Conservation (phyloP, 345 rosid species). For the Eucalyptus grandis region DNA sequence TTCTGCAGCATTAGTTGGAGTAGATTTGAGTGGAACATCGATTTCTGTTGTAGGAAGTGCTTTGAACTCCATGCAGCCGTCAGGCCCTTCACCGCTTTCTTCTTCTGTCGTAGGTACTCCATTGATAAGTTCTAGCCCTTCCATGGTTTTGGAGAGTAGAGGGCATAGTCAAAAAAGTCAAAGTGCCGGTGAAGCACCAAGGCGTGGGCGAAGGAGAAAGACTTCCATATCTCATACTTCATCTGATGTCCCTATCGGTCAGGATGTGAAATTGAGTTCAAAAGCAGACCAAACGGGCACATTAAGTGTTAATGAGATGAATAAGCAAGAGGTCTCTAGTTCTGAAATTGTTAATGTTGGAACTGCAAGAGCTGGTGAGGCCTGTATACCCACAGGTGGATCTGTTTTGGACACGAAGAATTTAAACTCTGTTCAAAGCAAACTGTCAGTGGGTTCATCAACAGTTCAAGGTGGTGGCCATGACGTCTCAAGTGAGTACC, state of each 20-base stretch:
- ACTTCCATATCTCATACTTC: conserved; percentile 9
- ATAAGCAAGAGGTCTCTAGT: neutral
- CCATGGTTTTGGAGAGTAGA: conserved; percentile 10
- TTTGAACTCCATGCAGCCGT: conserved; percentile 8
- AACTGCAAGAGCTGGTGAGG: neutral
- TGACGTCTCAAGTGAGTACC: neutral
- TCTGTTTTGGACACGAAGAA: neutral
- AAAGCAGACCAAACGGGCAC: neutral
- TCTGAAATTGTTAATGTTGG: neutral
- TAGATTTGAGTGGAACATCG: neutral
- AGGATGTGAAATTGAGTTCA: neutral
- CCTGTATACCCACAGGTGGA: neutral
- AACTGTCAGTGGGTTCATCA: neutral
- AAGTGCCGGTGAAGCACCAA: conserved; percentile 15
- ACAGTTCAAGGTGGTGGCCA: neutral
- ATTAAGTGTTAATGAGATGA: neutral
- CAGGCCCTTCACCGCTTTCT: neutral
- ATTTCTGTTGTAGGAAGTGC: conserved; percentile 16
- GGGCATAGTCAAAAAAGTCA: conserved; percentile 33
- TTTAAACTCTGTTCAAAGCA: neutral
- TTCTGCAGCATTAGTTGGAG: conserved; percentile 12
- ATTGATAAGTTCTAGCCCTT: neutral
- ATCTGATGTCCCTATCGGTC: conserved; percentile 5
- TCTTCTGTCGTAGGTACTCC: conserved; percentile 9
- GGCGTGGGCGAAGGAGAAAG: conserved; percentile 28